A percentile compares a stretch with the other conserved stretches of the same genome.
Conservation (phyloP, 2,329 filamentous ascomycete species). For the Aspergillus terreus region DNA sequence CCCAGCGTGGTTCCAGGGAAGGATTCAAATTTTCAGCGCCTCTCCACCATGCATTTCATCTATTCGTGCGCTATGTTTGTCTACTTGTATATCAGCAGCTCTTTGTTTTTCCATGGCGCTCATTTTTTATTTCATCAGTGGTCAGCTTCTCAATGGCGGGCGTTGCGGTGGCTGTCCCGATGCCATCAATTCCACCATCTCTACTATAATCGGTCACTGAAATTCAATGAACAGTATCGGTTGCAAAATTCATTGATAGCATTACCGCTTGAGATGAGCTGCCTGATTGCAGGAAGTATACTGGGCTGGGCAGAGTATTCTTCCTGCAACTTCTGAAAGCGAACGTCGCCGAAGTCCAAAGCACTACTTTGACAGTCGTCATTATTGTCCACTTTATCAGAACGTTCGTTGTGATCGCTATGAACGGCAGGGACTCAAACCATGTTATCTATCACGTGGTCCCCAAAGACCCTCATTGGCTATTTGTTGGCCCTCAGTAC, state of each 20-base stretch:
- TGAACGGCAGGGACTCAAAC: constrained; percentile 15
- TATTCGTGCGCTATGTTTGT: constrained; percentile 1
- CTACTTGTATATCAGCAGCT: constrained; percentile 14
- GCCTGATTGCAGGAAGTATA: constrained; percentile 8
- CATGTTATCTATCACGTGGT: constrained; percentile 14
- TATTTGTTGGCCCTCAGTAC: constrained; percentile 16
- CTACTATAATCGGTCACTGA: constrained; percentile 14
- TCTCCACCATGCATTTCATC: no score
- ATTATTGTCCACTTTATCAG: constrained; percentile 1
- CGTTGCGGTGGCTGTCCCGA: constrained; percentile 11
- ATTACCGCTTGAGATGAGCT: constrained; percentile 12
- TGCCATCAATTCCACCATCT: constrained; percentile 19
- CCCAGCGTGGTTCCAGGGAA: no score
- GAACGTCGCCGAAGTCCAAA: background rate
- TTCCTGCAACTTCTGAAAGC: background rate
- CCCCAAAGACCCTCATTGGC: constrained; percentile 14
- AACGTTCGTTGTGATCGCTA: constrained; percentile 9
- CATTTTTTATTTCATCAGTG: constrained; percentile 17
- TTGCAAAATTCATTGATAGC: constrained; percentile 13
- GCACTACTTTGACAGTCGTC: background rate
- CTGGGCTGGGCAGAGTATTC: constrained; percentile 12
- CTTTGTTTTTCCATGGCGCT: constrained; percentile 16
- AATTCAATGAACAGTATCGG: constrained; percentile 13
- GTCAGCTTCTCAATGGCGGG: constrained; percentile 10
- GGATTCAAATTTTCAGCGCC: no score